phyloP scores from a whole-genome alignment of 1,284 basidiomycete genomes.

The Rhodotorula sp. region DNA sequence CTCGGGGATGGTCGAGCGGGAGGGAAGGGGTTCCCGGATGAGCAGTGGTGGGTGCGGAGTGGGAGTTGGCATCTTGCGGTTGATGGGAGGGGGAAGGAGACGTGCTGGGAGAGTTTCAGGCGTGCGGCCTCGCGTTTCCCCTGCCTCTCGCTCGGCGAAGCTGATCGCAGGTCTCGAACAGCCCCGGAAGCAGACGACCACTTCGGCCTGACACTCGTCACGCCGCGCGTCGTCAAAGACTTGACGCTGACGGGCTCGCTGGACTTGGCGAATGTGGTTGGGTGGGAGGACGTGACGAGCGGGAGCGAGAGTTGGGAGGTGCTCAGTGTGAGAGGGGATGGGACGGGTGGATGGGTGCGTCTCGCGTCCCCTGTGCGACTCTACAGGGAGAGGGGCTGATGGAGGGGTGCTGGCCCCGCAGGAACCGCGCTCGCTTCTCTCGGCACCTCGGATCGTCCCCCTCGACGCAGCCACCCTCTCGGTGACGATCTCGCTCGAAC shows the following conservation, averaged over 20 bases:
- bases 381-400: not conserved
- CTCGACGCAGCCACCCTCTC: conserved; percentile 5
- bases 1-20: conserved; percentile 3
- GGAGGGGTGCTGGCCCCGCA: not conserved
- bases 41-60: conserved; percentile 26
- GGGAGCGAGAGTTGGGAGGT: conserved; percentile 40
- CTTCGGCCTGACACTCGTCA: conserved; percentile 36
- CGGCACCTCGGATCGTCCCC: not conserved
- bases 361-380: not conserved
- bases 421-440: conserved; percentile 19
- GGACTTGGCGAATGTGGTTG: conserved; percentile 36
- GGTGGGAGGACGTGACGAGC: conserved; percentile 30
- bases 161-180: not conserved
- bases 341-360: conserved; percentile 30
- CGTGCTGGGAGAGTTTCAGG: conserved; percentile 34
- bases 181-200: conserved; percentile 32
- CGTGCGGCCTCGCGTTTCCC: not conserved
- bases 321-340: conserved; percentile 20
- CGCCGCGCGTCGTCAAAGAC: conserved; percentile 10
- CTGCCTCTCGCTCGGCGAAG: not conserved
- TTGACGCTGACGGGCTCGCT: conserved; percentile 31
- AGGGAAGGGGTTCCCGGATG: conserved; percentile 20
- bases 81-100: conserved; percentile 32
- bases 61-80: conserved; percentile 42
- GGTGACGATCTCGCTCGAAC: conserved; percentile 24